Evolutionary conservation across 371 early-diverging fungal species (phyloP), one percentile per base, ranked within the genome.

Genomic region (Lichtheimia ornata): DNA sequence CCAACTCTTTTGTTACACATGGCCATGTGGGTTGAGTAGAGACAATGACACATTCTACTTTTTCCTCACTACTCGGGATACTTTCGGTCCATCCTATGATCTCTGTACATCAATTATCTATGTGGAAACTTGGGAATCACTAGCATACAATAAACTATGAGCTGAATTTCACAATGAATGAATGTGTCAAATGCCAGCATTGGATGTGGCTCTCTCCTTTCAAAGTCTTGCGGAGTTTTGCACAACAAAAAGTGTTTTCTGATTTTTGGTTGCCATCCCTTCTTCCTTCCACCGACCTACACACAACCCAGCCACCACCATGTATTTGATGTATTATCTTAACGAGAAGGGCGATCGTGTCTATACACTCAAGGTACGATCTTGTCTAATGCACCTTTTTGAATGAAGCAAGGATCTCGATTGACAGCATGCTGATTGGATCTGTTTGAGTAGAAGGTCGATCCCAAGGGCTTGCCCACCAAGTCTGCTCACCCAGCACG

Each of bases 401-500:
- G 6, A 64, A 35, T 72, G 94, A 96, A 97, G 95, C 84, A 72
- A 83, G 45, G 87, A 91, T 63, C 82, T 88, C 17, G 77, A 69
- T 22, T 35, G 35, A 11, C 28, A 47, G 22, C 5, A 9, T 47
- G 22, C 25, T 47, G 17, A 61, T 14, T 17, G 53, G 25, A 22
- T 40, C 14, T 43, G 24, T 63, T 67, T 60, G 15, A 64, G 27
- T 72, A 95, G 97, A 97, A 95, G 84, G 73, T 83, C 49, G 87
- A 91, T 63, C 82, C 88, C 18, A 79, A 69, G 42, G 97, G 97
- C 53, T 70, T 79, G 61, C 84, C 91, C 61, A 97, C 98, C 62
- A 92, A 92, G 72, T 94, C 96, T 42, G 98, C 98, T 53, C 98
- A 98, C 74, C 98, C 98, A 40, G 92, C 97, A 20, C 92, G 97